A percentile compares a stretch with the other conserved stretches of the same genome.
Evolutionary conservation across 139 green algal genomes (phyloP).

Genomic region (Tetratostichococcus sp.): DNA sequence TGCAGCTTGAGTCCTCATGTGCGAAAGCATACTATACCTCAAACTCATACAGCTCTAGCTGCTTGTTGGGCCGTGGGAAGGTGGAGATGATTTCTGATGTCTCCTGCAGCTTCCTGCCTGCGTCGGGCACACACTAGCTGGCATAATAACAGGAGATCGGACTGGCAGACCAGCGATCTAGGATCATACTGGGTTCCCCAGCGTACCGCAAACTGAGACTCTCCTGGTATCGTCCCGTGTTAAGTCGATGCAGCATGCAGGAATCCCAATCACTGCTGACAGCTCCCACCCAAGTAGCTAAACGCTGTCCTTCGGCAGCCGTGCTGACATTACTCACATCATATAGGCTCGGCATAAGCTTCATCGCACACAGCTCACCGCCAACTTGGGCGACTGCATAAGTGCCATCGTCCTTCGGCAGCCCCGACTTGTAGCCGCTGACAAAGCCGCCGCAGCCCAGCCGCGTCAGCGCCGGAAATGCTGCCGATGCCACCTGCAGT

Average conservation of each 20-base stretch:
- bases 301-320: no score
- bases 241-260: no score
- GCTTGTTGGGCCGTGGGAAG: constrained; percentile 25
- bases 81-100: constrained; percentile 7
- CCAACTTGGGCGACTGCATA: constrained; percentile 35
- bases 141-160: no score
- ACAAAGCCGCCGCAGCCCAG: constrained; percentile 48
- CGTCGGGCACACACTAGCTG: neutral
- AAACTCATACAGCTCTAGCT: constrained; percentile 38
- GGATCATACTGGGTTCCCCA: no score
- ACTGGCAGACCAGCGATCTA: no score
- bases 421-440: constrained; percentile 39
- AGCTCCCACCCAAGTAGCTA: no score
- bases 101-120: constrained; percentile 31
- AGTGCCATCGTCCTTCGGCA: constrained; percentile 38
- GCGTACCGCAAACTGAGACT: no score
- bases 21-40: constrained; percentile 21
- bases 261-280: no score
- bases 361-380: constrained; percentile 13
- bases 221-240: no score
- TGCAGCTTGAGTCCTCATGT: no score
- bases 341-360: no score
- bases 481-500: neutral
- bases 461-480: constrained; percentile 1
- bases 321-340: no score